These are phyloP conservation scores for Haberlea rhodopensis DNA, from an alignment of 257 asterid species.

Conservation along the genomic window DNA sequence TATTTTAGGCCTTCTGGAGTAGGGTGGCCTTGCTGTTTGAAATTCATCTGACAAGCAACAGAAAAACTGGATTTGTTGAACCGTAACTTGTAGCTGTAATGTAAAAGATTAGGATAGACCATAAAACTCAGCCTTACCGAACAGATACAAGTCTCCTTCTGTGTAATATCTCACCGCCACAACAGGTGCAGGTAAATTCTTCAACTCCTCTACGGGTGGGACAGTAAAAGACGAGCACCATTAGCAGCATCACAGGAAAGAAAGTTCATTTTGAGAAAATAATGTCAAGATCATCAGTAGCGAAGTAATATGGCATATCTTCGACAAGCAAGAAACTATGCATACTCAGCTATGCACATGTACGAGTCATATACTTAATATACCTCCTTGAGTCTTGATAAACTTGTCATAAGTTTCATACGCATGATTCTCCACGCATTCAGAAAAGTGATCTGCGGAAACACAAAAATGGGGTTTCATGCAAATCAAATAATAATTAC, in stretches of 20 bases:
- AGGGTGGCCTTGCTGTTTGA: conserved; percentile 80
- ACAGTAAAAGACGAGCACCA: conserved; percentile 21
- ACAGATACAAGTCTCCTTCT: conserved; percentile 82
- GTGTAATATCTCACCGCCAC: conserved; percentile 88
- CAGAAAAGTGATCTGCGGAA: conserved; percentile 89
- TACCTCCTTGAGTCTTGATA: conserved; percentile 78
- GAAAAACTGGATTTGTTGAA: conserved; percentile 9
- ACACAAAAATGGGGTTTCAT: conserved; percentile 1
- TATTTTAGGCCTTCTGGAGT: conserved; percentile 80
- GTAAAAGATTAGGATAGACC: not conserved
- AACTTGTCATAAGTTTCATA: conserved; percentile 95
- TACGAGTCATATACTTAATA: conserved; percentile 9
- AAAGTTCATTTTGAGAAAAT: conserved; percentile 13
- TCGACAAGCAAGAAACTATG: not conserved
- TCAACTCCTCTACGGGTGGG: conserved; percentile 55
- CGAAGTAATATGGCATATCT: not conserved
- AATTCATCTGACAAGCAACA: conserved; percentile 67
- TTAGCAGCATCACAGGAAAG: conserved; percentile 11
- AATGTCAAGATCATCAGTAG: not conserved
- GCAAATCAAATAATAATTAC: not conserved
- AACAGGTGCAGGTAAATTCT: conserved; percentile 63
- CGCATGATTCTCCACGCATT: conserved; percentile 93
- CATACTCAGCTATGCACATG: conserved; percentile 13
- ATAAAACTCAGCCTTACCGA: conserved; percentile 57
- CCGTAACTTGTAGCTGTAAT: not conserved